Evolutionary conservation across 352 stramenopile genomes (phyloP), one percentile per base, ranked within the genome.

Genomic region (Detonula confervacea): DNA sequence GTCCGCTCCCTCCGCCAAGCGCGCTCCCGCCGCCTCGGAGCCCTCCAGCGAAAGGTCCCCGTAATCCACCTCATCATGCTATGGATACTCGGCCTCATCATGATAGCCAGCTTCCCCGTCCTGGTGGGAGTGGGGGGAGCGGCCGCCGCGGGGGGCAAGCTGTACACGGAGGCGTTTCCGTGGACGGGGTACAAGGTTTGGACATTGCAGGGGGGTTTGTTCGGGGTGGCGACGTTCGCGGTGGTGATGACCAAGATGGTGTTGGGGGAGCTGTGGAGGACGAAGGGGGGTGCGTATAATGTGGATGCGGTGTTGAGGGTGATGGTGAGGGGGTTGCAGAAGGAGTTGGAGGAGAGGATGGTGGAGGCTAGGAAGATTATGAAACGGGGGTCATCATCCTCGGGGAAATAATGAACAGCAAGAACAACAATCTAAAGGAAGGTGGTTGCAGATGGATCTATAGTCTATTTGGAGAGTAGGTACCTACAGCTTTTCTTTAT

Each of bases 301-400:
- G 84, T 90, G 11, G 84, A 90, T 72, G 46, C 60, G 18, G 79
- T 82, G 16, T 54, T 90, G 30, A 71, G 60, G 44, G 73, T 80
- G 18, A 90, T 90, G 84, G 84, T 90, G 0, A 52, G 62, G n/a
- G 84, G 84, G 16, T 73, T 90, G 68, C 66, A 85, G 39, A 69
- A 78, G 24, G 84, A 90, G 55, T 62, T 90, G 22, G 67, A 88
- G 24, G 67, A 77, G 37, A 67, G 84, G 39, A 81, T 78, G 71
- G 16, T 27, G 1, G 73, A 82, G 29, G 73, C 73, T 0, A 72
- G 69, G 42, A 39, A 54, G 37, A 64, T 59, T 30, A 55, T 81
- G 73, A 75, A 76, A 61, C 73, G 64, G 51, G n/a, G n/a, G n/a
- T n/a, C n/a, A n/a, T n/a, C n/a, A n/a, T n/a, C n/a, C n/a, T n/a